Conservation (phyloP, 345 rosid species). For the Stellera chamaejasme region DNA sequence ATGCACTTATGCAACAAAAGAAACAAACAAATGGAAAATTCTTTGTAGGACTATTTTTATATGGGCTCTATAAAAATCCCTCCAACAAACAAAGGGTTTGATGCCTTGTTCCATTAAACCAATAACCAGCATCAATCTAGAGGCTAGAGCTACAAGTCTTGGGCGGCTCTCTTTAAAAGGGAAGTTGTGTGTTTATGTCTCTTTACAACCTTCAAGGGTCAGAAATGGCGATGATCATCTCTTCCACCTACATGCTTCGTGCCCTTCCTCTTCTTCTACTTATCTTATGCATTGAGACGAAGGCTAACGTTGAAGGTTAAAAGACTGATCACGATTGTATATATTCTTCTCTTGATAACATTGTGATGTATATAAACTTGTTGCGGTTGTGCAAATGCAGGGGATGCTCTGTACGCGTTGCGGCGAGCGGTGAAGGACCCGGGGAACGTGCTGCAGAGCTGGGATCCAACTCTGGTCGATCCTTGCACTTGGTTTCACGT, state of each 20-base stretch:
- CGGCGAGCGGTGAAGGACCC: slow-evolving; percentile 63
- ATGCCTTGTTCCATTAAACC: slow-evolving; percentile 9
- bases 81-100: background rate
- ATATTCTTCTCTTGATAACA: background rate
- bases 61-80: slow-evolving; percentile 35
- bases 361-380: no score
- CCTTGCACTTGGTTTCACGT: slow-evolving; percentile 85
- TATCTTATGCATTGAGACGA: slow-evolving; percentile 17
- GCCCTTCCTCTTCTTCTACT: slow-evolving; percentile 14
- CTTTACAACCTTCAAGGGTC: slow-evolving; percentile 5
- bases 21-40: no score
- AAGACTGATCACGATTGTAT: background rate
- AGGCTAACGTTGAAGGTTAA: slow-evolving; percentile 49
- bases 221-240: slow-evolving; percentile 21
- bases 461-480: slow-evolving; percentile 76
- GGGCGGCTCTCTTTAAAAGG: no score
- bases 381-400: slow-evolving; percentile 16
- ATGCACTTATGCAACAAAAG: no score
- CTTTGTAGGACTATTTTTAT: slow-evolving; percentile 1
- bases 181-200: no score
- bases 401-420: slow-evolving; percentile 60
- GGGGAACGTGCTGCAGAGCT: slow-evolving; percentile 53
- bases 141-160: no score
- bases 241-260: slow-evolving; percentile 7
- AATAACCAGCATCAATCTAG: background rate